These are phyloP conservation scores for Epicoccum sorghinum DNA, from an alignment of 2,329 filamentous ascomycete species.

Conservation along the genomic window DNA sequence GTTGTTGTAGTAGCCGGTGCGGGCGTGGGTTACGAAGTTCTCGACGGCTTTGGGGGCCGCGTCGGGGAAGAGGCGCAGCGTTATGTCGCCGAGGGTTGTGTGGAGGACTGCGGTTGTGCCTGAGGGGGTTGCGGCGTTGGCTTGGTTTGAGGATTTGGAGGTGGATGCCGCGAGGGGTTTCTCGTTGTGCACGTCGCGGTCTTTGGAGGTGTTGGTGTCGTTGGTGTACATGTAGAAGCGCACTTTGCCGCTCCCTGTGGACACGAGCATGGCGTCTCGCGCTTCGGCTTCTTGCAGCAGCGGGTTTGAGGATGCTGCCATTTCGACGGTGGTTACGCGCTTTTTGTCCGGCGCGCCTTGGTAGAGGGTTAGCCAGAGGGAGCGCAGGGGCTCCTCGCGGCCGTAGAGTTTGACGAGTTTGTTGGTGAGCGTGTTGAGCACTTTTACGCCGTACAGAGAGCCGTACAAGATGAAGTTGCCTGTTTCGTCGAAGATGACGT, in stretches of 20 bases:
- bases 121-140: conserved; percentile 71
- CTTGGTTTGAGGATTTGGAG: conserved; percentile 50
- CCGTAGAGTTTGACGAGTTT: conserved; percentile 89
- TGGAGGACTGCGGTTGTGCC: conserved; percentile 85
- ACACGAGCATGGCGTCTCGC: conserved; percentile 85
- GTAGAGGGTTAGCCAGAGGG: conserved; percentile 83
- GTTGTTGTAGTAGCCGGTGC: conserved; percentile 93
- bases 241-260: conserved; percentile 82
- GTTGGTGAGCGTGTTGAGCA: conserved; percentile 95
- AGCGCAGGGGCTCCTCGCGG: conserved; percentile 84
- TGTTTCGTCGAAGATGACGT: conserved; percentile 94
- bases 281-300: conserved; percentile 89
- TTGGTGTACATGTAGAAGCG: conserved; percentile 99
- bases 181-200: conserved; percentile 93
- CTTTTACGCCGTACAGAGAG: conserved; percentile 89
- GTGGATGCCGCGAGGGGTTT: conserved; percentile 71
- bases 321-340: conserved; percentile 88
- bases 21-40: conserved; percentile 93
- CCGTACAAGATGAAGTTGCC: conserved; percentile 95
- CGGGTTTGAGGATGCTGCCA: conserved; percentile 95
- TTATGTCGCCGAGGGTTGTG: conserved; percentile 92
- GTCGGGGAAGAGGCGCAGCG: conserved; percentile 89
- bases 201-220: conserved; percentile 66
- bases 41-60: conserved; percentile 94
- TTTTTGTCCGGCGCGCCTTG: conserved; percentile 97